These are phyloP conservation scores for Xerocomellus intermedius DNA, from an alignment of 768 basidiomycete species.

Conservation along the genomic window DNA sequence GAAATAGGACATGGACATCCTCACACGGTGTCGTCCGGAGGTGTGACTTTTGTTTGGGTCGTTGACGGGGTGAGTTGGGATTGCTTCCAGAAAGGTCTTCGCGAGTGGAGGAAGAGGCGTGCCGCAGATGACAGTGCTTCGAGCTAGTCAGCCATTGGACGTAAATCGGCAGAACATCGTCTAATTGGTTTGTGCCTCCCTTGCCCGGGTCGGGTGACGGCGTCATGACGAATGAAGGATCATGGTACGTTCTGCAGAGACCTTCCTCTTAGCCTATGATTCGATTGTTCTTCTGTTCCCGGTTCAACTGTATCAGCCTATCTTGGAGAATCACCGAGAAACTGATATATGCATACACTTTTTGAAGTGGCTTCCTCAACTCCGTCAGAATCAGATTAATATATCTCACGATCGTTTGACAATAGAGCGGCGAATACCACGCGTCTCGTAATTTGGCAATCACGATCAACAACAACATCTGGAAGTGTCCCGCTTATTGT, in stretches of 20 bases:
- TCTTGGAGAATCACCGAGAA: constrained; percentile 11
- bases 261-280: background rate
- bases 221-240: background rate
- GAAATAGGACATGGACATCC: background rate
- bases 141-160: constrained; percentile 3
- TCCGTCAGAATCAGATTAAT: background rate
- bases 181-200: background rate
- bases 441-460: background rate
- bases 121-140: constrained; percentile 15
- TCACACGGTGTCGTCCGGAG: constrained; percentile 34
- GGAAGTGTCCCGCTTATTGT: background rate
- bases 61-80: constrained; percentile 54
- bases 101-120: constrained; percentile 61
- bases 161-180: background rate
- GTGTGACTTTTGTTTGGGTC: constrained; percentile 83
- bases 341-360: background rate
- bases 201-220: background rate
- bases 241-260: constrained; percentile 6
- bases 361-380: background rate
- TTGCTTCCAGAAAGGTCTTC: constrained; percentile 71
- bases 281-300: background rate
- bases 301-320: background rate
- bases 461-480: background rate
- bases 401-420: constrained; percentile 1
- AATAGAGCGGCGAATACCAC: constrained; percentile 6